Conservation (phyloP, 257 asterid genomes). For the Solanum tarapatanum region DNA sequence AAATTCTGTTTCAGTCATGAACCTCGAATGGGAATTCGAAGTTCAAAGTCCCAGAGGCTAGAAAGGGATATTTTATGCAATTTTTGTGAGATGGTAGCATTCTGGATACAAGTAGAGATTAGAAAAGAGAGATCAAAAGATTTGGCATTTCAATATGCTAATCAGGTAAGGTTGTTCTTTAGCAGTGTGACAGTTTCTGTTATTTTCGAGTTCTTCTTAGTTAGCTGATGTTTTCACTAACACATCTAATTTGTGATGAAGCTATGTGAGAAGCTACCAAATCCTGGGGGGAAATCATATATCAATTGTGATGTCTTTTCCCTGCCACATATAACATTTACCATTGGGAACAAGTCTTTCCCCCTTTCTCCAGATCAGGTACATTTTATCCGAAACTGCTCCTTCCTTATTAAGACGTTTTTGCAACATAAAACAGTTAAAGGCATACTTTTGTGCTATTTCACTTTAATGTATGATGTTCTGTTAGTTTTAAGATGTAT, state of each 20-base stretch:
- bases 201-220: background rate
- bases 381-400: background rate
- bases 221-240: background rate
- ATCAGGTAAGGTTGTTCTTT: constrained; percentile 7
- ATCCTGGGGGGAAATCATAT: constrained; percentile 15
- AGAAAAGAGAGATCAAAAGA: constrained; percentile 15
- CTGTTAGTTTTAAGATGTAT: background rate
- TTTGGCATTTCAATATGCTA: constrained; percentile 2
- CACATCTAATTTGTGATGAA: background rate
- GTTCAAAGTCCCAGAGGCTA: background rate
- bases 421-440: background rate
- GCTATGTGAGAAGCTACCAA: constrained; percentile 26
- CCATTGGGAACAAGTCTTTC: constrained; percentile 18
- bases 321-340: constrained; percentile 16
- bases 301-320: constrained; percentile 13
- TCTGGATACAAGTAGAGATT: constrained; percentile 22
- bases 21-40: background rate
- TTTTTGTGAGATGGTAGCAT: constrained; percentile 19
- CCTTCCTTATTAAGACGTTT: background rate
- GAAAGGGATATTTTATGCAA: background rate
- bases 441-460: background rate
- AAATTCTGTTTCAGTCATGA: background rate
- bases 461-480: background rate
- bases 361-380: constrained; percentile 27
- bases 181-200: background rate